A percentile compares a stretch with the other conserved stretches of the same genome.
Conservation (phyloP, 805 yeast genomes). For the Candida cerambycidarum region DNA sequence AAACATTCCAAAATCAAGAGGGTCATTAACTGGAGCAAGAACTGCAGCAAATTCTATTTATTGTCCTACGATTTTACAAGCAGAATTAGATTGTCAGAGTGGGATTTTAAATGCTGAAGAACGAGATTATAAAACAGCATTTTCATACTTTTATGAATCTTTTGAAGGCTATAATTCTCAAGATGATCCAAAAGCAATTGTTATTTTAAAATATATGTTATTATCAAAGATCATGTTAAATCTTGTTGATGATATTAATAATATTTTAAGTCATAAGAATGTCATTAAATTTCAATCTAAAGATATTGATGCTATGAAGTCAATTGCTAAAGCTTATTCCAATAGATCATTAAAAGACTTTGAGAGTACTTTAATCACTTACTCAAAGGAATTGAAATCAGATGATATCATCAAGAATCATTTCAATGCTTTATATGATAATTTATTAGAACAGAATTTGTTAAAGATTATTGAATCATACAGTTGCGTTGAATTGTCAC, state of each 20-base stretch:
- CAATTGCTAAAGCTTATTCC: constrained; percentile 85
- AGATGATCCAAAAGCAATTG: constrained; percentile 58
- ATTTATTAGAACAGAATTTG: constrained; percentile 87
- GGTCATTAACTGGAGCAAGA: constrained; percentile 91
- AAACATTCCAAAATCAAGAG: constrained; percentile 86
- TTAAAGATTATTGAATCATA: constrained; percentile 95
- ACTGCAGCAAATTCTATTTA: constrained; percentile 97
- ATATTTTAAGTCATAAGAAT: constrained; percentile 70
- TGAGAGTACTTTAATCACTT: constrained; percentile 74
- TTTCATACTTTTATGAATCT: constrained; percentile 91
- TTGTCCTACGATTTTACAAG: constrained; percentile 91
- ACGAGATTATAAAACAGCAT: constrained; percentile 94
- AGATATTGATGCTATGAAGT: constrained; percentile 94
- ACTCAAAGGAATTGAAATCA: constrained; percentile 71
- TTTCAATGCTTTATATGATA: constrained; percentile 89
- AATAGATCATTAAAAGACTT: constrained; percentile 89
- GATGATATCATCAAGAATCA: constrained; percentile 91
- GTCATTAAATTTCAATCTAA: constrained; percentile 69
- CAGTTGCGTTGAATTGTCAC: constrained; percentile 90
- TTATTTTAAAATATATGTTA: constrained; percentile 87
- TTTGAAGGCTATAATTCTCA: constrained; percentile 86
- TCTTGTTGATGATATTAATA: constrained; percentile 79
- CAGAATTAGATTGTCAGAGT: constrained; percentile 91
- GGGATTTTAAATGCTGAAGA: constrained; percentile 97
- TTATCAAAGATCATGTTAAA: constrained; percentile 92